A percentile compares a stretch with the other conserved stretches of the same genome.
Evolutionary conservation across 371 early-diverging fungal genomes (phyloP).

Genomic region (Mucor racemosus): DNA sequence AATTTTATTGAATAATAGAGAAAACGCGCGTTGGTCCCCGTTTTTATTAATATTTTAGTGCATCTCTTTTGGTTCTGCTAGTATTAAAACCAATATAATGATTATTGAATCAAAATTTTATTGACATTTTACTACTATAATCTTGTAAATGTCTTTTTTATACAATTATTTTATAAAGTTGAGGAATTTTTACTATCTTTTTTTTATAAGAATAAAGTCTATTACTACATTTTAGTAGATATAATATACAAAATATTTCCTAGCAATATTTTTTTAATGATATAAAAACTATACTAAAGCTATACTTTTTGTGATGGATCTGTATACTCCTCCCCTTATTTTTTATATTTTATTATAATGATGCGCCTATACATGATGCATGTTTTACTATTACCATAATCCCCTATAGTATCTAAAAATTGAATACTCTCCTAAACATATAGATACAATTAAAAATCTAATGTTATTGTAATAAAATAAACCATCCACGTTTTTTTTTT

Average conservation of each 20-base stretch:
- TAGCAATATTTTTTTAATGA: too few relatives aligned
- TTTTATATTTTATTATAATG: not conserved
- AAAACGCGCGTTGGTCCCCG: constrained; percentile 8
- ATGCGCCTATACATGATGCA: constrained; percentile 5
- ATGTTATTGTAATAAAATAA: not conserved
- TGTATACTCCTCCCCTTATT: not conserved
- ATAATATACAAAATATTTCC: too few relatives aligned
- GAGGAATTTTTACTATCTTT: too few relatives aligned
- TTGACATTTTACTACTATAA: too few relatives aligned
- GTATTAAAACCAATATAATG: constrained; percentile 3
- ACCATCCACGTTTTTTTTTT: constrained; percentile 2
- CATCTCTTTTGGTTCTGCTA: not conserved
- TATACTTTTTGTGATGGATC: not conserved
- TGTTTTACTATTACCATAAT: not conserved
- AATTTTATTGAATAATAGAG: not conserved
- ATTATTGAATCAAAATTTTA: constrained; percentile 8
- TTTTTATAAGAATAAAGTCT: too few relatives aligned
- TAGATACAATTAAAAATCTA: not conserved
- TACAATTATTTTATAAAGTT: too few relatives aligned
- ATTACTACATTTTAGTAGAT: too few relatives aligned
- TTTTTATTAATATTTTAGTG: constrained; percentile 7
- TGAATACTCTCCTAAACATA: not conserved
- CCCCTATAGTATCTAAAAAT: not conserved
- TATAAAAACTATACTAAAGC: too few relatives aligned
- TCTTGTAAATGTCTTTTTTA: too few relatives aligned